Base-by-base conservation (phyloP, 1,284 basidiomycete species). In the Rhizopogon hawkerae region DNA sequence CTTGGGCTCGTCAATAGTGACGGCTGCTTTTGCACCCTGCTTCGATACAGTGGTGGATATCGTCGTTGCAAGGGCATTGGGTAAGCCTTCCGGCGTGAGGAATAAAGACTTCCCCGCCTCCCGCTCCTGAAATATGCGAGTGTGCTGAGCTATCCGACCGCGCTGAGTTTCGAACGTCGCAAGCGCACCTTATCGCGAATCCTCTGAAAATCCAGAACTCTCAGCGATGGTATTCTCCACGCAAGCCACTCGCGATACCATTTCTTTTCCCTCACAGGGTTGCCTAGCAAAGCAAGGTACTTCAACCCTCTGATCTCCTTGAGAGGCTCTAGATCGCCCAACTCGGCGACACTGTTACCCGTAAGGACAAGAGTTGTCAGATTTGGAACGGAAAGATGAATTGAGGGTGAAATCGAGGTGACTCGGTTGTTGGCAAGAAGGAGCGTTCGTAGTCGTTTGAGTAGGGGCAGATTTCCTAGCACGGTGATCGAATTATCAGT, bases 161-260 rank as follows among this genome's bases (percentile, higher is more conserved):
- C 46, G 49, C 51, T 11, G 51, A 35, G 16, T 26, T 42, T 57
- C 54, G 55, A 49, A 33, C 48, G 55, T 67, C 60, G 66, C 62
- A 65, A 60, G 68, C 86, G 72, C 70, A 92, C 90, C 79, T 92
- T 90, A 68, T 97, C 92, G 68, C 91, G 89, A 64, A 99, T 89
- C 68, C 95, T 84, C 74, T 91, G 85, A 70, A 90, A 98, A 78
- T 99, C 96, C 62, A 99, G 79, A 66, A 94, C 89, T 75, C 94
- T 85, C 62, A 99, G 79, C 62, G 77, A 75, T 67, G 83, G 80
- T 73, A 87, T 73, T 73, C 83, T 81, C 78, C 81, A 88, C 61
- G 86, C 81, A 73, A 92, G 83, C 85, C 92, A 98, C 72, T 91
- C 89, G 69, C 92, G 83, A 76, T 98, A 98, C 79, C 92, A 92